These are phyloP conservation scores for Lagerstroemia speciosa DNA, from an alignment of 345 rosid species.

Conservation along the genomic window DNA sequence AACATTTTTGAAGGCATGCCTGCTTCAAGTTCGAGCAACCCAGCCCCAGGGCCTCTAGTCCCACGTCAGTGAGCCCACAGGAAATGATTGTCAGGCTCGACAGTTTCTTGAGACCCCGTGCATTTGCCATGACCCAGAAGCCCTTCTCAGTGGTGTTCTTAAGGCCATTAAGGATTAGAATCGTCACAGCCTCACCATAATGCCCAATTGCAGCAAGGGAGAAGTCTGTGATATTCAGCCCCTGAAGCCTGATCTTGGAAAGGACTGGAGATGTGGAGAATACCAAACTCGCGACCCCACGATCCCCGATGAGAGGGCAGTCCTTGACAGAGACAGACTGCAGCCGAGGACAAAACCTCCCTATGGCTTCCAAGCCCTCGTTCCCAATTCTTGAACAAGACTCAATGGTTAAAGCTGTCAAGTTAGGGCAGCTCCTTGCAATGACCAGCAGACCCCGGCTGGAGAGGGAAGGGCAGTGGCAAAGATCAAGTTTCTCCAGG, in stretches of 20 bases:
- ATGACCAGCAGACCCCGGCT: conserved; percentile 51
- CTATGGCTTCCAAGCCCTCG: conserved; percentile 57
- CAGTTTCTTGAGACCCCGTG: conserved; percentile 48
- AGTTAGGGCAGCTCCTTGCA: conserved; percentile 49
- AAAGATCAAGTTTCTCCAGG: conserved; percentile 65
- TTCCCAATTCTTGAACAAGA: conserved; percentile 52
- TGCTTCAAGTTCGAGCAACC: conserved; percentile 52
- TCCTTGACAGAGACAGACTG: conserved; percentile 52
- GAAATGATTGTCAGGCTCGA: conserved; percentile 39
- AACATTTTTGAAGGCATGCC: conserved; percentile 56
- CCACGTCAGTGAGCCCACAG: conserved; percentile 50
- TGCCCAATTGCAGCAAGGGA: conserved; percentile 72
- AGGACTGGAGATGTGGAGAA: conserved; percentile 40
- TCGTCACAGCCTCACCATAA: conserved; percentile 46
- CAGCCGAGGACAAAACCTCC: conserved; percentile 41
- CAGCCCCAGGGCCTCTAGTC: conserved; percentile 52
- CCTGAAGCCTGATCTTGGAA: conserved; percentile 54
- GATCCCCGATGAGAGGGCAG: conserved; percentile 69
- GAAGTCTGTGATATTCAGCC: conserved; percentile 61
- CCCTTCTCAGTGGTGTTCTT: conserved; percentile 59
- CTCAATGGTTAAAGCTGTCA: conserved; percentile 44
- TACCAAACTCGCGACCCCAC: conserved; percentile 48
- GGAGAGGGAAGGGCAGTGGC: conserved; percentile 47
- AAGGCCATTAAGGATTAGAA: conserved; percentile 38
- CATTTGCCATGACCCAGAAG: conserved; percentile 83